Evolutionary conservation across 352 stramenopile species (phyloP).

Genomic region (Pythium plurisporium): DNA sequence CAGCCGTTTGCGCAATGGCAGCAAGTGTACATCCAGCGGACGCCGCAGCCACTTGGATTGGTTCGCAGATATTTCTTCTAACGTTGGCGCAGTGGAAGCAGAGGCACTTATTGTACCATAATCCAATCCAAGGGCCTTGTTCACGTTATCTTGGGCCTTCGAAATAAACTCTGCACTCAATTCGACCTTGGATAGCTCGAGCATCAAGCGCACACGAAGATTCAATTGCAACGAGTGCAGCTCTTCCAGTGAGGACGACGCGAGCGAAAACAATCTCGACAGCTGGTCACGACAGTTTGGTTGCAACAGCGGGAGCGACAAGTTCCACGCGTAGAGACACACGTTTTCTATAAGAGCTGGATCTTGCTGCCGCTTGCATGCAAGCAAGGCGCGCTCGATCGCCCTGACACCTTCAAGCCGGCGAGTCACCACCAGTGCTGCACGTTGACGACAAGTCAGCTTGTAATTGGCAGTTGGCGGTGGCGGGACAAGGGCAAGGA

Average conservation of each 20-base stretch:
- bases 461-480: slow-evolving; percentile 12
- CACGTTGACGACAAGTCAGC: slow-evolving; percentile 29
- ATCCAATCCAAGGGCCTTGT: slow-evolving; percentile 58
- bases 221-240: slow-evolving; percentile 74
- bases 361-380: slow-evolving; percentile 71
- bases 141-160: slow-evolving; percentile 68
- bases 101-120: slow-evolving; percentile 31
- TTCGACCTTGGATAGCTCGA: slow-evolving; percentile 87
- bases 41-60: slow-evolving; percentile 34
- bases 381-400: slow-evolving; percentile 73
- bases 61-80: slow-evolving; percentile 27
- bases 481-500: slow-evolving; percentile 28
- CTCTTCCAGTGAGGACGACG: slow-evolving; percentile 61
- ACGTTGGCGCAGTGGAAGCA: slow-evolving; percentile 12
- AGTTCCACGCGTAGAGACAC: slow-evolving; percentile 80
- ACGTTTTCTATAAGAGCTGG: slow-evolving; percentile 73
- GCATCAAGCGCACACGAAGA: slow-evolving; percentile 72
- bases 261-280: slow-evolving; percentile 60
- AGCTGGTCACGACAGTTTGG: slow-evolving; percentile 64
- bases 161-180: slow-evolving; percentile 75
- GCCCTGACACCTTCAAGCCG: slow-evolving; percentile 71
- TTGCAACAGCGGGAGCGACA: slow-evolving; percentile 76
- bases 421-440: slow-evolving; percentile 34
- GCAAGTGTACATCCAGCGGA: slow-evolving; percentile 63
- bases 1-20: slow-evolving; percentile 56